A percentile compares a stretch with the other conserved stretches of the same genome.
These are phyloP conservation scores for Ustilago tritici DNA, from an alignment of 1,284 basidiomycete genomes.

Conservation along the genomic window DNA sequence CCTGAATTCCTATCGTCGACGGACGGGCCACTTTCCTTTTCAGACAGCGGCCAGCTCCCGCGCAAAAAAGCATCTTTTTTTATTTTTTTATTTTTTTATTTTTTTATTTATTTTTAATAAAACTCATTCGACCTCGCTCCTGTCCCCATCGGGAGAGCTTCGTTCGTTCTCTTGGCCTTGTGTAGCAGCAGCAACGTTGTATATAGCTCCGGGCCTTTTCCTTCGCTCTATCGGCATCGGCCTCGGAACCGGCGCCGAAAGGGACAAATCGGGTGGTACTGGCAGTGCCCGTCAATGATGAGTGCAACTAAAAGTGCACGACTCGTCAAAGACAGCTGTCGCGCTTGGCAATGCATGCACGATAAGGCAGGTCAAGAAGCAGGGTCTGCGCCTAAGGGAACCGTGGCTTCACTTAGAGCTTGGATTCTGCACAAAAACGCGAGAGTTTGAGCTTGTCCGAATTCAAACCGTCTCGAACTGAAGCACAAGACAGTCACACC, in stretches of 20 bases:
- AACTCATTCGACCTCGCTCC: neutral
- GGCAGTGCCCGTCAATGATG: neutral
- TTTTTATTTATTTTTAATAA: neutral
- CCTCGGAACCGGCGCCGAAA: neutral
- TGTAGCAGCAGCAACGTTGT: neutral
- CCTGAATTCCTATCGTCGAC: constrained; percentile 9
- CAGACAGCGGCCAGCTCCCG: neutral
- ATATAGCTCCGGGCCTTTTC: neutral
- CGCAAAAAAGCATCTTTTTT: neutral
- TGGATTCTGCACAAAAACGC: neutral
- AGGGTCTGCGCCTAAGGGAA: constrained; percentile 6
- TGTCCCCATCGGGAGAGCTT: constrained; percentile 3
- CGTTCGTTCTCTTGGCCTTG: neutral
- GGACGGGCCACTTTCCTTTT: neutral
- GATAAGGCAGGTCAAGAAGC: constrained; percentile 17
- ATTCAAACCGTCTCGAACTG: neutral
- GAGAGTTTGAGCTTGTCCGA: neutral
- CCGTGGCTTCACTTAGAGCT: constrained; percentile 6
- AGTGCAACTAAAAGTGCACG: neutral
- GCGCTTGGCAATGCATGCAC: constrained; percentile 8
- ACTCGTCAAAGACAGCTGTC: neutral
- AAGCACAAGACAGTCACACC: neutral
- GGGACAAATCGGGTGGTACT: neutral
- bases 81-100: too few relatives aligned
- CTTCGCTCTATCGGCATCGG: neutral